phyloP scores from a whole-genome alignment of 176 grass and related monocot species.

The Elaeis guineensis region DNA sequence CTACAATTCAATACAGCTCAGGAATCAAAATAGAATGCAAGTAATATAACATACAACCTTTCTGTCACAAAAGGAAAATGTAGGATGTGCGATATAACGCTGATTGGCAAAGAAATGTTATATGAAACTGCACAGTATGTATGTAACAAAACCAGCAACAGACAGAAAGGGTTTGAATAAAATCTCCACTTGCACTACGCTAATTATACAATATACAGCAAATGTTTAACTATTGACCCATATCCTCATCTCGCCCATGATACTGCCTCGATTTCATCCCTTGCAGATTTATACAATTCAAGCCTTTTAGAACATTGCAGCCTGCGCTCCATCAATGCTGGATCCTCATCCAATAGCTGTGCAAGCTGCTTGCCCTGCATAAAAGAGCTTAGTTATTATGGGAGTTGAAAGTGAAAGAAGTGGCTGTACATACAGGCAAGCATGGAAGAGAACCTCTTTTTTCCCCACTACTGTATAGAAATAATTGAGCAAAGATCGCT shows the following conservation, averaged over 20 bases:
- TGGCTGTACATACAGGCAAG: too few species aligned
- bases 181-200: too few species aligned
- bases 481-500: conserved; percentile 58
- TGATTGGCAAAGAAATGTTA: too few species aligned
- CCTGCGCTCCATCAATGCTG: conserved; percentile 72
- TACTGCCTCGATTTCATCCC: conserved; percentile 79
- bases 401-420: too few species aligned
- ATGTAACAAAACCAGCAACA: too few species aligned
- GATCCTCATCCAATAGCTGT: conserved; percentile 80
- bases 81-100: too few species aligned
- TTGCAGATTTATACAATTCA: conserved; percentile 84
- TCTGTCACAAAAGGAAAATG: too few species aligned
- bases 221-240: neutral
- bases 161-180: too few species aligned
- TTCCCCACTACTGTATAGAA: conserved; percentile 78
- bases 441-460: conserved; percentile 49
- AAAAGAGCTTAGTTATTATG: neutral
- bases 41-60: too few species aligned
- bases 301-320: conserved; percentile 64
- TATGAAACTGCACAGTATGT: too few species aligned
- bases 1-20: too few species aligned
- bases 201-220: conserved; percentile 7
- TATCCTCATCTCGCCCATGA: conserved; percentile 48
- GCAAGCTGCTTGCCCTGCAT: conserved; percentile 62
- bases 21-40: too few species aligned